A percentile compares a stretch with the other conserved stretches of the same genome.
Conservation (phyloP, 2,329 filamentous ascomycete species). For the Chalaropsis thielavioides region DNA sequence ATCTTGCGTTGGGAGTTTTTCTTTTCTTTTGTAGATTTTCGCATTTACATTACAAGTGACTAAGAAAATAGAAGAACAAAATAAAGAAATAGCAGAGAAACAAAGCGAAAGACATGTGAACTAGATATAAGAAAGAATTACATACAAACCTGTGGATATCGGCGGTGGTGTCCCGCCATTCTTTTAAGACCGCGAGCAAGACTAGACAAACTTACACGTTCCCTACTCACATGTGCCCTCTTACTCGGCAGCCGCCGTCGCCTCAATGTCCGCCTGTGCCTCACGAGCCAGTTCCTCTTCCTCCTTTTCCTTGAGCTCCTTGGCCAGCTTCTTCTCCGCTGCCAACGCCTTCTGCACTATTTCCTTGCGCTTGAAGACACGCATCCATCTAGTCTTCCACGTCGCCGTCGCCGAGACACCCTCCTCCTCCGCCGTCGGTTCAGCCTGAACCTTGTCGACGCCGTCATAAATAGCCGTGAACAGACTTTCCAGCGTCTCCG, state of each 20-base stretch:
- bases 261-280: slow-evolving; percentile 21
- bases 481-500: slow-evolving; percentile 27
- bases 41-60: not conserved
- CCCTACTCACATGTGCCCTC: not conserved
- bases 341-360: slow-evolving; percentile 68
- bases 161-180: not conserved
- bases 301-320: slow-evolving; percentile 16
- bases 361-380: slow-evolving; percentile 67
- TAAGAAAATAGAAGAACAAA: not conserved
- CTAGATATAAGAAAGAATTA: not conserved
- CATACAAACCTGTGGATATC: slow-evolving; percentile 2
- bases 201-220: not conserved
- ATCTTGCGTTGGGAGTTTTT: not conserved
- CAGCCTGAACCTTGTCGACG: slow-evolving; percentile 60
- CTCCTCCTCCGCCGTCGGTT: slow-evolving; percentile 43
- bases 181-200: not conserved
- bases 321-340: slow-evolving; percentile 8
- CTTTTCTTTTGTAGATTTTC: not conserved
- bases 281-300: slow-evolving; percentile 25
- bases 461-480: slow-evolving; percentile 43
- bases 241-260: not conserved
- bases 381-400: slow-evolving; percentile 78
- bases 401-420: slow-evolving; percentile 36
- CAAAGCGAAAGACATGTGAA: not conserved
- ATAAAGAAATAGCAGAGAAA: not conserved